These are phyloP conservation scores for Beauveria australis DNA, from an alignment of 2,329 filamentous ascomycete genomes.

Conservation along the genomic window DNA sequence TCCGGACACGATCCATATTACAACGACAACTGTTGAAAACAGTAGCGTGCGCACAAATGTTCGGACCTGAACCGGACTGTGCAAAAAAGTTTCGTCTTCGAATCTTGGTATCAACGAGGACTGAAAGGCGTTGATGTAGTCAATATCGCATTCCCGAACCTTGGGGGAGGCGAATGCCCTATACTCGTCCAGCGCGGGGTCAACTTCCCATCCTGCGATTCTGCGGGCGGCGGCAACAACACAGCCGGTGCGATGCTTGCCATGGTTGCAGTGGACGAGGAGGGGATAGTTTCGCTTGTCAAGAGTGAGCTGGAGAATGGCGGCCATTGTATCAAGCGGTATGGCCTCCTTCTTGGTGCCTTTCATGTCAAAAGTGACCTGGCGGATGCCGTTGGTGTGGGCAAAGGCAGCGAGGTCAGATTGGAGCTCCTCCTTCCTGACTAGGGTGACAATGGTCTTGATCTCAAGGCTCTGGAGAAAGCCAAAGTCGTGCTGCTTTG, in stretches of 20 bases:
- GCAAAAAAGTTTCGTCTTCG: conserved; percentile 10
- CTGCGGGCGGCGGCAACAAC: conserved; percentile 75
- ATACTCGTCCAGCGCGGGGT: conserved; percentile 65
- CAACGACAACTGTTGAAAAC: conserved; percentile 32
- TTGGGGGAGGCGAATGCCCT: conserved; percentile 54
- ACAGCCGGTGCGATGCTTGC: conserved; percentile 87
- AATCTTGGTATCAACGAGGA: conserved; percentile 25
- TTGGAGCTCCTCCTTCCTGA: conserved; percentile 50
- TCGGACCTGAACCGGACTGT: conserved; percentile 20
- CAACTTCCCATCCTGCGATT: conserved; percentile 57
- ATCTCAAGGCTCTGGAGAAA: conserved; percentile 62
- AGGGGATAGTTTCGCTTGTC: conserved; percentile 69
- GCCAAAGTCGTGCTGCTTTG: conserved; percentile 58
- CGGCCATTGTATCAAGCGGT: conserved; percentile 56
- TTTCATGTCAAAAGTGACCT: conserved; percentile 68
- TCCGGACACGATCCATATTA: conserved; percentile 36
- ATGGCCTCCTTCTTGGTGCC: conserved; percentile 82
- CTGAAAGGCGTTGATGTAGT: conserved; percentile 48
- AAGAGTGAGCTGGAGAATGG: conserved; percentile 63
- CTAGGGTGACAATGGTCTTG: conserved; percentile 69
- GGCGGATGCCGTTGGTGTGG: conserved; percentile 56
- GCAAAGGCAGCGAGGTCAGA: conserved; percentile 55
- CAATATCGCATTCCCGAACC: conserved; percentile 49
- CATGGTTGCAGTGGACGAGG: conserved; percentile 88
- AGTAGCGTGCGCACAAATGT: conserved; percentile 36